Base-by-base conservation (phyloP, 768 basidiomycete genomes). In the Suillus subalutaceus region DNA sequence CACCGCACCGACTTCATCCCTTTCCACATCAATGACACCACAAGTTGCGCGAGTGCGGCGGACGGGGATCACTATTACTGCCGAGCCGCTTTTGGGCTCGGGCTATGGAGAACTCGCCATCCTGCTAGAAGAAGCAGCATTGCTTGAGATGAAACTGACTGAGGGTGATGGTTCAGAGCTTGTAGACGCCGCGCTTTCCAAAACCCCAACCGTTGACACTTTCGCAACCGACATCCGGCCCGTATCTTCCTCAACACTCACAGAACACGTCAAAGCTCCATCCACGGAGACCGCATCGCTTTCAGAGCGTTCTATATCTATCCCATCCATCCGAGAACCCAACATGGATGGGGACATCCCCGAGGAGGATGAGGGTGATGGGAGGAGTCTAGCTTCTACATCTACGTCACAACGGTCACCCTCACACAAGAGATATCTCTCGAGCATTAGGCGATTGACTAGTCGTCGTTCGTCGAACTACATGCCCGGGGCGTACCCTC, bases 111-210 rank as follows among this genome's bases (percentile, higher is more conserved):
- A 90, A 56, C 72, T 91, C 64, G 81, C 85, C 5, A 74, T 79
- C 40, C 75, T 91, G 57, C 71, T 90, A 35, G 83, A 85, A 53
- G 85, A 88, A 61, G 86, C 89, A 8, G 85, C 88, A 38, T 70
- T 85, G 63, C 72, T 90, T 57, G 89, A 90, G 77, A 73, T 81
- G 71, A 80, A 80, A 64, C 77, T 91, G 48, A 81, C 80, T 52
- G 79, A 79, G 37, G 87, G 87, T 5, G 82, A 83, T 59, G 12
- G 48, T 6, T 72, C 37, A 37, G 37, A 62, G 4, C 10, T 6
- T 20, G 26, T 64, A 10, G 73, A 67, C 7, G 69, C 68, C 7
- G 57, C 58, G 0, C 56, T 67, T 5, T 58, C 69, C 13, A 65
- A 56, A 8, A 78, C 75, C 3, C 75, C 75, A 20, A 77, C 77